Percentiles rank a stretch among this genome's conserved stretches.
These are phyloP conservation scores for Arachnomyces sp. DNA, from an alignment of 2,329 filamentous ascomycete genomes.

Conservation along the genomic window DNA sequence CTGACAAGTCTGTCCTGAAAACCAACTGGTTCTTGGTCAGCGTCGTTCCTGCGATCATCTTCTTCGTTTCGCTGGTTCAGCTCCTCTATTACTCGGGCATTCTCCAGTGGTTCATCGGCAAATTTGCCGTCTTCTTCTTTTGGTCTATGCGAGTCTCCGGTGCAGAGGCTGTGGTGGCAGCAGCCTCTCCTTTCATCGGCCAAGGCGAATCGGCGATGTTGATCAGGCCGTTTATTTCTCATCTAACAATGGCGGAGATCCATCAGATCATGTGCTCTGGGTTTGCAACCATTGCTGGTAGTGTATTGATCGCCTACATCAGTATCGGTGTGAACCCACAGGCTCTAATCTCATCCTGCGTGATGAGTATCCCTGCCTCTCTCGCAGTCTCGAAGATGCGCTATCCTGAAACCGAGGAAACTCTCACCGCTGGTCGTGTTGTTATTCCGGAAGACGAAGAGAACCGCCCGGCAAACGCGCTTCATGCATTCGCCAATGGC, in stretches of 20 bases:
- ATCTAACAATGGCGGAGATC: slow-evolving; percentile 79
- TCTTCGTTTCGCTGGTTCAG: slow-evolving; percentile 90
- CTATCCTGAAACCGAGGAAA: slow-evolving; percentile 81
- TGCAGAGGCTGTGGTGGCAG: slow-evolving; percentile 86
- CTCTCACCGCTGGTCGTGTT: slow-evolving; percentile 72
- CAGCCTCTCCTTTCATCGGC: slow-evolving; percentile 87
- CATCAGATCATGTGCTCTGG: slow-evolving; percentile 91
- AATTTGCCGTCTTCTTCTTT: slow-evolving; percentile 87
- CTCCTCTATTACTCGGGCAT: slow-evolving; percentile 73
- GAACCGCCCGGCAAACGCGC: slow-evolving; percentile 61
- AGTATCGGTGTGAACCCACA: slow-evolving; percentile 74
- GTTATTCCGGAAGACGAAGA: slow-evolving; percentile 74
- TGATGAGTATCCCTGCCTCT: slow-evolving; percentile 92
- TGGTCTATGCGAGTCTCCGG: slow-evolving; percentile 81
- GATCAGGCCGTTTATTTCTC: slow-evolving; percentile 76
- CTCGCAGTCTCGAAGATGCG: slow-evolving; percentile 83
- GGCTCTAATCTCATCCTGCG: slow-evolving; percentile 80
- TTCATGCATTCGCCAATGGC: slow-evolving; percentile 79
- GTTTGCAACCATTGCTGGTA: slow-evolving; percentile 86
- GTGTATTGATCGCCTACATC: slow-evolving; percentile 80
- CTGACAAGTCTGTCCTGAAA: slow-evolving; percentile 35
- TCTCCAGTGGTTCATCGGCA: slow-evolving; percentile 82
- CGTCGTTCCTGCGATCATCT: slow-evolving; percentile 88
- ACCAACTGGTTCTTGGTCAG: slow-evolving; percentile 63
- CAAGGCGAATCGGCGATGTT: slow-evolving; percentile 92